Base-by-base conservation (phyloP, 805 yeast genomes). In the Tetrapisispora fleetii region DNA sequence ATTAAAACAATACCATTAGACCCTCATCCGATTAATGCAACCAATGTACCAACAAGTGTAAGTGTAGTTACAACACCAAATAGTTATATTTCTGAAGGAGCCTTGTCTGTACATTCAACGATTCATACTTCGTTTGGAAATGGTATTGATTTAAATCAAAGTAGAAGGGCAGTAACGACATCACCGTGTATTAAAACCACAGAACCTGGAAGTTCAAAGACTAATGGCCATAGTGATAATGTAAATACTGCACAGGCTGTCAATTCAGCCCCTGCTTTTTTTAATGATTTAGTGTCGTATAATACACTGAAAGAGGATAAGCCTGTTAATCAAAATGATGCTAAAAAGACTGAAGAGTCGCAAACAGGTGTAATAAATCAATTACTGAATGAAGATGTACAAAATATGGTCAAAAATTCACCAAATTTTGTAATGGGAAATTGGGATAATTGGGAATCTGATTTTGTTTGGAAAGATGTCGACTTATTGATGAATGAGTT, bases 401-500 rank as follows among this genome's bases (percentile, higher is more conserved):
- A 17, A 10, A 9, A 6, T 4, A 24, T 28, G 19, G 21, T 19
- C 14, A 47, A 43, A 18, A 46, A 47, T 9, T 47, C 49, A 8
- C 46, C 68, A 8, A 53, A 50, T 36, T 50, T 58, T 3, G 48
- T 67, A 13, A 51, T 67, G 51, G 73, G 68, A 24, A 60, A 63
- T 13, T 65, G 66, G 58, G 75, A 70, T 50, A 71, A 69, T 42
- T 70, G 75, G 75, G 66, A 69, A 18, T 67, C 68, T 18, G 75
- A 71, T 37, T 62, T 68, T 59, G 66, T 71, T 2, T 72, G 75
- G 89, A 84, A 82, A 59, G 95, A 88, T 60, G 90, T 88, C 28
- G 95, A 87, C 54, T 74, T 86, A 43, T 85, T 88, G 50, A 86
- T 88, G 95, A 86, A 85, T 60, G 95, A 87, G 60, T 88, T 87